These are phyloP conservation scores for Rhinocladiella similis DNA, from an alignment of 2,329 filamentous ascomycete species.

Conservation along the genomic window DNA sequence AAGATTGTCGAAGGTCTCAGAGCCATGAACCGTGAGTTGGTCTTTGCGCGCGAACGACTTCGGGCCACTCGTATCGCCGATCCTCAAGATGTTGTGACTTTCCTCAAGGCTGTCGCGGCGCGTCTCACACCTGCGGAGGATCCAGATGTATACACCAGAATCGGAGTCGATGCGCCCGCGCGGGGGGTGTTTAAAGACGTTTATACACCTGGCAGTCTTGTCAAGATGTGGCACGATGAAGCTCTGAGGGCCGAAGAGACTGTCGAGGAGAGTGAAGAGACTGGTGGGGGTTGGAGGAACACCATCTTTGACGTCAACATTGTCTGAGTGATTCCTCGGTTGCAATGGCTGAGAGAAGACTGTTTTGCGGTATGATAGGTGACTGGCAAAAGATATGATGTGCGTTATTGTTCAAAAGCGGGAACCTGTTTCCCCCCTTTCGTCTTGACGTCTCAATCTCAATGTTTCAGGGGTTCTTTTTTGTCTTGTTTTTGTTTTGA, in stretches of 20 bases:
- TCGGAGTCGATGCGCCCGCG: slow-evolving; percentile 66
- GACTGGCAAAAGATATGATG: neutral
- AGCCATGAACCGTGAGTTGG: slow-evolving; percentile 76
- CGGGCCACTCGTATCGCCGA: slow-evolving; percentile 81
- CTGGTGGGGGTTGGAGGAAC: slow-evolving; percentile 74
- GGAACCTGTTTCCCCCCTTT: too few relatives aligned
- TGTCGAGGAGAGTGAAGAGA: slow-evolving; percentile 68
- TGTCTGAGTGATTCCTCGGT: neutral
- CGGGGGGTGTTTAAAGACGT: slow-evolving; percentile 74
- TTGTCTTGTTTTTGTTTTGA: too few relatives aligned
- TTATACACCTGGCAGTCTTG: slow-evolving; percentile 85
- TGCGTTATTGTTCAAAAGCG: too few relatives aligned
- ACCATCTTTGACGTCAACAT: slow-evolving; percentile 66
- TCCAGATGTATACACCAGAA: slow-evolving; percentile 71
- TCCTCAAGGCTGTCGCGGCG: slow-evolving; percentile 78
- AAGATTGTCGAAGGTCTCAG: slow-evolving; percentile 70
- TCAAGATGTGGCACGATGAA: slow-evolving; percentile 87
- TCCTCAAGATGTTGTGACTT: slow-evolving; percentile 76
- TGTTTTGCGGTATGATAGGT: neutral
- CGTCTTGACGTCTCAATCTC: too few relatives aligned
- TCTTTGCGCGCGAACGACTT: slow-evolving; percentile 83
- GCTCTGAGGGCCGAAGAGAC: slow-evolving; percentile 68
- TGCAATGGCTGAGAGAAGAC: neutral
- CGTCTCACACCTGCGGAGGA: slow-evolving; percentile 70
- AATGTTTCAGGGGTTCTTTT: too few relatives aligned